A percentile compares a stretch with the other conserved stretches of the same genome.
Evolutionary conservation across 257 asterid species (phyloP).

Genomic region (Solanum medicagineum): DNA sequence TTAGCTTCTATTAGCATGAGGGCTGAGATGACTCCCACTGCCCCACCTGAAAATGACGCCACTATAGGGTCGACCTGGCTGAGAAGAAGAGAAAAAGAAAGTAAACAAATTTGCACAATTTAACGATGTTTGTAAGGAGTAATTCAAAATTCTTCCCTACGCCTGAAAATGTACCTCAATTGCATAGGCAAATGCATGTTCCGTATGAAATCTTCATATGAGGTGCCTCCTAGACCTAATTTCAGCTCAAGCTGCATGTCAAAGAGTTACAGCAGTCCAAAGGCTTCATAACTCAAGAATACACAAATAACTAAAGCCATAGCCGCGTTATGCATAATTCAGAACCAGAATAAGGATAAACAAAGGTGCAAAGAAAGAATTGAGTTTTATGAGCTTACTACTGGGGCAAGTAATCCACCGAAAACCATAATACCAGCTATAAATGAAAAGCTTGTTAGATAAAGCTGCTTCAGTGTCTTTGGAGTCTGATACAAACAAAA

Average conservation of each 20-base stretch:
- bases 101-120: neutral
- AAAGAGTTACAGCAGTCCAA: slow-evolving; percentile 6
- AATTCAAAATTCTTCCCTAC: neutral
- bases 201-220: slow-evolving; percentile 66
- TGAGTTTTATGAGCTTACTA: slow-evolving; percentile 37
- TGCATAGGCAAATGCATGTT: slow-evolving; percentile 81
- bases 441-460: slow-evolving; percentile 70
- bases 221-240: slow-evolving; percentile 83
- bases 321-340: neutral
- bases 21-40: slow-evolving; percentile 88
- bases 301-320: neutral
- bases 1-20: slow-evolving; percentile 74
- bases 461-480: slow-evolving; percentile 74
- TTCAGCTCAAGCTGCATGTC: slow-evolving; percentile 70
- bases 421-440: slow-evolving; percentile 71
- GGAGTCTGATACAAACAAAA: slow-evolving; percentile 46
- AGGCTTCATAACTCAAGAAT: neutral
- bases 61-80: slow-evolving; percentile 96
- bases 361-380: neutral
- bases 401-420: slow-evolving; percentile 87
- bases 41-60: slow-evolving; percentile 97
- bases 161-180: slow-evolving; percentile 35
- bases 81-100: slow-evolving; percentile 10
- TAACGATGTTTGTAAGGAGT: neutral
- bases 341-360: neutral